Base-by-base conservation (phyloP, 352 stramenopile species). In the Phytopythium kandeliae region DNA sequence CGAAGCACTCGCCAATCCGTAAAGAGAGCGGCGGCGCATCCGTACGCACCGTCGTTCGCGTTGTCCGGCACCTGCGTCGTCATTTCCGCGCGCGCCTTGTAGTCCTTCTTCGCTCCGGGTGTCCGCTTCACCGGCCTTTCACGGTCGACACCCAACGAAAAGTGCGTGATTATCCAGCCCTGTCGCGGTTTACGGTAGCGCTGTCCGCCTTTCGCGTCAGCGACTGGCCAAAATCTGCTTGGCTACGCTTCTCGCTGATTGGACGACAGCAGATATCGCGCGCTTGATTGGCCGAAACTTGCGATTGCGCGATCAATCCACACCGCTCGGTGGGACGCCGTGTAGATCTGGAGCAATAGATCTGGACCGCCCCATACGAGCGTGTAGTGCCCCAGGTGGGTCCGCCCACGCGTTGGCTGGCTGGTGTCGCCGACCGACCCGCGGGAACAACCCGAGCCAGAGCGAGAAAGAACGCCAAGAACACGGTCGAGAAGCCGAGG, bases 21-120 rank as follows among this genome's bases (percentile, higher is more conserved):
- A 26, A 9, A 43, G 37, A 4, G 26, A 1, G 3, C n/a, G 8
- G 21, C n/a, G 1, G 19, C 4, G 35, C 25, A 24, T 13, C 9
- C 12, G 4, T 6, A 52, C 54, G 44, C 41, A 79, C 71, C 69
- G 47, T 83, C 76, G 60, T 92, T 92, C 43, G 80, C 78, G 58
- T 87, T 84, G 28, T 62, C 63, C 10, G 80, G 78, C 17, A 67
- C 62, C 15, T 40, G 60, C 19, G 74, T 74, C 26, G 63, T 57
- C 71, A 80, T 84, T 46, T 38, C 21, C 30, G 31, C 25, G 12
- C 26, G 1, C 26, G 19, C 31, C 24, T 42, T 4, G 36, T n/a
- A n/a, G n/a, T n/a, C n/a, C 36, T 24, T 42, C 36, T 17, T 42
- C 8, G 17, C n/a, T n/a, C n/a, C n/a, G n/a, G n/a, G n/a, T n/a